phyloP scores from a whole-genome alignment of 2,329 filamentous ascomycete species.

The Diaporthe humulicola region DNA sequence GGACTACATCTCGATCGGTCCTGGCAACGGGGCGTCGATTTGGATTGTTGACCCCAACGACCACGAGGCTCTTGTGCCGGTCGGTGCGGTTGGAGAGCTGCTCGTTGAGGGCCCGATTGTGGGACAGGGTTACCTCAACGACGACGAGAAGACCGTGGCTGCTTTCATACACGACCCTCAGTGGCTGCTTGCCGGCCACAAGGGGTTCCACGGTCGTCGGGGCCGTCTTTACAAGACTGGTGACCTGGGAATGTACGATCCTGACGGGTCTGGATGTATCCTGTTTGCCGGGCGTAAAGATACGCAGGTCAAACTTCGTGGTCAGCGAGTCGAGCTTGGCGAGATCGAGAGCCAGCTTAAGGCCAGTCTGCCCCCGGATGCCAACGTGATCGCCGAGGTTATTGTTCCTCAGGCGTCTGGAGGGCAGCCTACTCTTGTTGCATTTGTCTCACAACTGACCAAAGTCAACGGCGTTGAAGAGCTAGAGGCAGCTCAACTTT shows the following conservation, averaged over 20 bases:
- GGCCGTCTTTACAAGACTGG: slow-evolving; percentile 62
- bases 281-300: slow-evolving; percentile 67
- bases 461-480: slow-evolving; percentile 41
- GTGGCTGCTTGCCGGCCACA: slow-evolving; percentile 49
- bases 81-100: slow-evolving; percentile 51
- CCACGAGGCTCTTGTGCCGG: slow-evolving; percentile 46
- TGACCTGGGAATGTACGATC: slow-evolving; percentile 59
- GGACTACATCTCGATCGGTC: slow-evolving; percentile 46
- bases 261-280: slow-evolving; percentile 53
- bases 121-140: slow-evolving; percentile 63
- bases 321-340: slow-evolving; percentile 68
- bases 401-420: slow-evolving; percentile 48
- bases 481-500: slow-evolving; percentile 37
- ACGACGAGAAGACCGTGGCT: slow-evolving; percentile 49
- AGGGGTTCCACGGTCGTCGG: slow-evolving; percentile 49
- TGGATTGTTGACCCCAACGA: slow-evolving; percentile 48
- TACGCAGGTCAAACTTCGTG: slow-evolving; percentile 70
- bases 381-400: slow-evolving; percentile 62
- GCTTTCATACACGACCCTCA: slow-evolving; percentile 46
- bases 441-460: slow-evolving; percentile 46
- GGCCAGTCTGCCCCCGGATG: slow-evolving; percentile 53
- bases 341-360: slow-evolving; percentile 60
- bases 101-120: slow-evolving; percentile 60
- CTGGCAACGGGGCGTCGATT: slow-evolving; percentile 41
- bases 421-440: slow-evolving; percentile 47